Evolutionary conservation across 441 rosid genomes (phyloP).

Genomic region (Heliophila coronopifolia): DNA sequence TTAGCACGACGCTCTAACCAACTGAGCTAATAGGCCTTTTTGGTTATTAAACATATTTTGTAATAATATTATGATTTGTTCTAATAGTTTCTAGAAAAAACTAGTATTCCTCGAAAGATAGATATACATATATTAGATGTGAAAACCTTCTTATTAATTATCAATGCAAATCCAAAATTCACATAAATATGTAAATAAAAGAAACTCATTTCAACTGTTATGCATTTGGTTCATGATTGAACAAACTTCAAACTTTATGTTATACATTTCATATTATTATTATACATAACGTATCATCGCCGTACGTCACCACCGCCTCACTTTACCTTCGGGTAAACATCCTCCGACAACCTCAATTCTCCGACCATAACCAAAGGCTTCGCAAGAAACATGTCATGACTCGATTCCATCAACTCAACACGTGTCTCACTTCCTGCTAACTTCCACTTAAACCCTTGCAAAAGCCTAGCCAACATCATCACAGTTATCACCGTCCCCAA

Average conservation of each 20-base stretch:
- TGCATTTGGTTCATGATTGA: neutral
- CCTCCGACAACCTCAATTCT: slow-evolving; percentile 27
- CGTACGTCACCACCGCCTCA: neutral
- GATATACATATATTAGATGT: neutral
- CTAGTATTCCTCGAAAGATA: too few species aligned
- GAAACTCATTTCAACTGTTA: slow-evolving; percentile 18
- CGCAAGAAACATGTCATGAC: slow-evolving; percentile 28
- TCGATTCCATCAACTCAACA: slow-evolving; percentile 31
- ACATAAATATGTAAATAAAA: neutral
- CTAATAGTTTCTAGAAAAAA: too few species aligned
- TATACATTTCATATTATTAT: neutral
- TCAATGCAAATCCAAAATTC: neutral
- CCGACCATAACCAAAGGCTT: slow-evolving; percentile 34
- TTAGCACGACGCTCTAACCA: slow-evolving; percentile 59
- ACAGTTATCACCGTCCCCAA: slow-evolving; percentile 30
- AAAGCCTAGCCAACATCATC: slow-evolving; percentile 33
- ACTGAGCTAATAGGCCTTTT: slow-evolving; percentile 30
- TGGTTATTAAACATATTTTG: too few species aligned
- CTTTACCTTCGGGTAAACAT: slow-evolving; percentile 19
- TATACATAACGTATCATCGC: neutral
- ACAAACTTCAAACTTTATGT: slow-evolving; percentile 2
- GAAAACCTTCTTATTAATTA: slow-evolving; percentile 2
- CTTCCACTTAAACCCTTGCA: slow-evolving; percentile 36
- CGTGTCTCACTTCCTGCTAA: slow-evolving; percentile 16
- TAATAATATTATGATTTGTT: too few species aligned